These are phyloP conservation scores for Saccharomyces pastorianus DNA, from an alignment of 1,139 yeast species.

Conservation along the genomic window DNA sequence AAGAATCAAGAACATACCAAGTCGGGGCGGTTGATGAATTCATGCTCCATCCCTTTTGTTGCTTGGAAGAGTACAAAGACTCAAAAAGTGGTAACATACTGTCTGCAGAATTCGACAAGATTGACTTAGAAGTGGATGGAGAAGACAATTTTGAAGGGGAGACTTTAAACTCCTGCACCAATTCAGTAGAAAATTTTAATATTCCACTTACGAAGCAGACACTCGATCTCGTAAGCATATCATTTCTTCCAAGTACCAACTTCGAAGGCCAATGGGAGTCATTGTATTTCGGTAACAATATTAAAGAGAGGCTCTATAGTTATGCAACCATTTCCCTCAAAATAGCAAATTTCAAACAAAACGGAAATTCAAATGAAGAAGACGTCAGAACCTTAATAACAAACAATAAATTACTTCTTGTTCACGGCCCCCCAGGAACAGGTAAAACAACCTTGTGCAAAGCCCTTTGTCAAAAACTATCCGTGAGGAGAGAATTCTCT, in stretches of 20 bases:
- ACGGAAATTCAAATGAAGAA: background rate
- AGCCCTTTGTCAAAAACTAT: conserved; percentile 34
- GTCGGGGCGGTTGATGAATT: background rate
- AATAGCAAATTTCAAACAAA: conserved; percentile 12
- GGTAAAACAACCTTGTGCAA: conserved; percentile 45
- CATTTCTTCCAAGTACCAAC: conserved; percentile 24
- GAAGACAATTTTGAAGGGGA: conserved; percentile 6
- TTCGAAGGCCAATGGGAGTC: conserved; percentile 31
- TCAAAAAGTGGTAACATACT: background rate
- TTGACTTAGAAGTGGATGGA: conserved; percentile 18
- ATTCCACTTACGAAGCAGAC: conserved; percentile 22
- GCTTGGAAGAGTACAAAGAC: conserved; percentile 5
- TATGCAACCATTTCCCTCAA: conserved; percentile 28
- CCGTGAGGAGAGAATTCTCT: conserved; percentile 19
- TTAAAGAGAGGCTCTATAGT: conserved; percentile 27
- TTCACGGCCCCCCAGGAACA: conserved; percentile 46
- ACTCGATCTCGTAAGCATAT: conserved; percentile 12
- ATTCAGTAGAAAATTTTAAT: background rate
- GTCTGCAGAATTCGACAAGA: conserved; percentile 23
- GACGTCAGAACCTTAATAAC: background rate
- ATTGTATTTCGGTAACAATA: conserved; percentile 23
- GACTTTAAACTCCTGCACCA: conserved; percentile 2
- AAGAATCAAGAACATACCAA: background rate
- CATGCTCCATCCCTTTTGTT: conserved; percentile 11
- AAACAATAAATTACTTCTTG: conserved; percentile 29